phyloP scores from a whole-genome alignment of 352 stramenopile species.

The Thalassiosira livingstoniorum region DNA sequence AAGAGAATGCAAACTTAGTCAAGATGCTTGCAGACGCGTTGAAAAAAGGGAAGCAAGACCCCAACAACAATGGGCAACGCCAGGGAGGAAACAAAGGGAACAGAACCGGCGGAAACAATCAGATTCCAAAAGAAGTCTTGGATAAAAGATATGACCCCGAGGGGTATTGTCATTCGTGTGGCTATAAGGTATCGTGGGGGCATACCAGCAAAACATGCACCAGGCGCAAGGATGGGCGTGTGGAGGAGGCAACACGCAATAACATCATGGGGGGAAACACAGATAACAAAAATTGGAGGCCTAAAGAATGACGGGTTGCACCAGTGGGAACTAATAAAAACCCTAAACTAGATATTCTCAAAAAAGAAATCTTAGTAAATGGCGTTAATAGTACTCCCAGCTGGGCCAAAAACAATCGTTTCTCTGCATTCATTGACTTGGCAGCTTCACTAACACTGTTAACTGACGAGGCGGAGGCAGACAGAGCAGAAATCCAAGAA shows the following conservation, averaged over 20 bases:
- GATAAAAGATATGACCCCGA: not conserved
- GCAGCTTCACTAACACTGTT: slow-evolving; percentile 9
- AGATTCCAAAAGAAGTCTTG: not conserved
- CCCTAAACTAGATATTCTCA: not conserved
- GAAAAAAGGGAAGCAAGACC: too few species aligned
- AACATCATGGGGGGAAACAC: not conserved
- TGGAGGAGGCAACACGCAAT: not conserved
- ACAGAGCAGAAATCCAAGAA: slow-evolving; percentile 4
- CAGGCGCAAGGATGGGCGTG: not conserved
- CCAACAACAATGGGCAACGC: too few species aligned
- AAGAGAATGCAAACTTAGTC: not conserved
- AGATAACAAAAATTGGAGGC: not conserved
- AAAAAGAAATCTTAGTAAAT: not conserved
- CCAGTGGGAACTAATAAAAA: not conserved
- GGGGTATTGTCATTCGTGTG: not conserved
- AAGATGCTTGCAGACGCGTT: too few species aligned
- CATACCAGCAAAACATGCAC: not conserved
- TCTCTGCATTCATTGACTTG: slow-evolving; percentile 13
- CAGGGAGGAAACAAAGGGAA: too few species aligned
- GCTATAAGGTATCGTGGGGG: not conserved
- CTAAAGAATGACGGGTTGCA: not conserved
- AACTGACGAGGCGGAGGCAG: not conserved
- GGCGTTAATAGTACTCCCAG: not conserved
- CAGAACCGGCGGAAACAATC: not conserved
- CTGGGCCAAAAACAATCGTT: too few species aligned